A percentile compares a stretch with the other conserved stretches of the same genome.
These are phyloP conservation scores for Casuarina equisetifolia DNA, from an alignment of 306 rosid species.

Conservation along the genomic window DNA sequence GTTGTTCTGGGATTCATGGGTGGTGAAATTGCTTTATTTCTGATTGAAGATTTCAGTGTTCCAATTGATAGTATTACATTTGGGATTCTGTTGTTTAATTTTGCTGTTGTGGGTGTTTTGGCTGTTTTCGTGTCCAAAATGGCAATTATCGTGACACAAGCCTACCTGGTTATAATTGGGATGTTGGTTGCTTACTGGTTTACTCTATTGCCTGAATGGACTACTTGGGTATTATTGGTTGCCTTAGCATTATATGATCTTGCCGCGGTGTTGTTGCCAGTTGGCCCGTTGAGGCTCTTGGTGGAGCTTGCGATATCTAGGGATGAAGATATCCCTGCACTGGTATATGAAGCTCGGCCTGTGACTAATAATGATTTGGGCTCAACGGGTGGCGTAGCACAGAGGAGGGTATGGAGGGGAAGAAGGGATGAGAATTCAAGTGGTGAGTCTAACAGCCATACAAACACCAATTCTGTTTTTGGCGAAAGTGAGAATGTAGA, in stretches of 20 bases:
- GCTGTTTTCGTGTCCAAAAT: slow-evolving; percentile 89
- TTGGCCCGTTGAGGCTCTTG: slow-evolving; percentile 81
- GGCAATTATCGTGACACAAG: slow-evolving; percentile 82
- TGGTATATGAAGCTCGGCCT: slow-evolving; percentile 96
- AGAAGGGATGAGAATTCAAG: slow-evolving; percentile 46
- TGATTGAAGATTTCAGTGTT: slow-evolving; percentile 48
- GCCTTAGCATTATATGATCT: slow-evolving; percentile 91
- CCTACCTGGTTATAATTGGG: slow-evolving; percentile 79
- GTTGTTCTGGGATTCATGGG: slow-evolving; percentile 75
- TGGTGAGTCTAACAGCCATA: slow-evolving; percentile 15
- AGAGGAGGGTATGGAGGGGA: slow-evolving; percentile 80
- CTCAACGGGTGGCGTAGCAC: slow-evolving; percentile 33
- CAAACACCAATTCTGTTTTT: slow-evolving; percentile 29
- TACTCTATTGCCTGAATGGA: slow-evolving; percentile 97
- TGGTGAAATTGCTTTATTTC: slow-evolving; percentile 57
- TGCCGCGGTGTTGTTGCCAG: slow-evolving; percentile 84
- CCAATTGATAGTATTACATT: slow-evolving; percentile 77
- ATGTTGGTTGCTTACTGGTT: slow-evolving; percentile 90
- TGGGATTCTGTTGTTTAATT: slow-evolving; percentile 55
- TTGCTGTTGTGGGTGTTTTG: slow-evolving; percentile 86
- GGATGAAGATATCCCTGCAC: slow-evolving; percentile 91
- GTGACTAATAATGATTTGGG: slow-evolving; percentile 43
- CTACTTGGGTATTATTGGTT: slow-evolving; percentile 86
- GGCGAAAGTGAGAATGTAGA: slow-evolving; percentile 29
- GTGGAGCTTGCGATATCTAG: slow-evolving; percentile 91